Conservation (phyloP, 768 basidiomycete genomes). For the Psilocybe cubensis region DNA sequence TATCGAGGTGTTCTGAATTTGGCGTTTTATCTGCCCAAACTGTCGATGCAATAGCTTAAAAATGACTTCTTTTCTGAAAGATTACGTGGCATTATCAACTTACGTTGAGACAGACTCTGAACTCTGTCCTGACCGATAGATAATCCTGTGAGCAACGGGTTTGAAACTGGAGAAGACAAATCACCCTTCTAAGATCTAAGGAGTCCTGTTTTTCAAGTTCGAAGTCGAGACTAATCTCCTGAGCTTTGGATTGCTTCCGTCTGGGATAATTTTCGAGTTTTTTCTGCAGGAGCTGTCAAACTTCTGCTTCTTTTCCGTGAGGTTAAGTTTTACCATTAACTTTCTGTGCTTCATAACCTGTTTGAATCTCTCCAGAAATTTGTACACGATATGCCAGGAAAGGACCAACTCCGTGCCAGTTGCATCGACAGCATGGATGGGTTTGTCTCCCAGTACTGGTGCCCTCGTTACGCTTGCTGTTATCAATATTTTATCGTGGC, state of each 20-base stretch:
- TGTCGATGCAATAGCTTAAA: background rate
- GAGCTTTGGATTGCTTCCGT: conserved; percentile 20
- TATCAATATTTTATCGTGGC: conserved; percentile 30
- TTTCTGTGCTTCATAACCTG: conserved; percentile 45
- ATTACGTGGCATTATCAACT: background rate
- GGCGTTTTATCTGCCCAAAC: conserved; percentile 10
- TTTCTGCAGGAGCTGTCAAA: conserved; percentile 5
- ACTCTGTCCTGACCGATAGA: conserved; percentile 12
- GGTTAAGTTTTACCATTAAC: conserved; percentile 42
- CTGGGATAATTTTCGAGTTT: background rate
- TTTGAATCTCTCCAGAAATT: conserved; percentile 40
- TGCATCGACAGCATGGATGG: conserved; percentile 22
- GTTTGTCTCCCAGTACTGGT: conserved; percentile 40
- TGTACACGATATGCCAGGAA: conserved; percentile 40
- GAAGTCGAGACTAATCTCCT: conserved; percentile 18
- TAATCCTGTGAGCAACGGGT: background rate
- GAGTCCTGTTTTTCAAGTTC: background rate
- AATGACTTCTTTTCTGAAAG: background rate
- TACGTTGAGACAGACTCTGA: conserved; percentile 19
- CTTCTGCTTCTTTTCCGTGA: background rate
- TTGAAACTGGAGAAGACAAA: background rate
- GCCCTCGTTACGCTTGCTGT: conserved; percentile 34
- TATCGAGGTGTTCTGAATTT: background rate
- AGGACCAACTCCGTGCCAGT: conserved; percentile 27
- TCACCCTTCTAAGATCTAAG: conserved; percentile 11